Conservation (phyloP, 345 rosid species). For the Eucalyptus dawsonii region DNA sequence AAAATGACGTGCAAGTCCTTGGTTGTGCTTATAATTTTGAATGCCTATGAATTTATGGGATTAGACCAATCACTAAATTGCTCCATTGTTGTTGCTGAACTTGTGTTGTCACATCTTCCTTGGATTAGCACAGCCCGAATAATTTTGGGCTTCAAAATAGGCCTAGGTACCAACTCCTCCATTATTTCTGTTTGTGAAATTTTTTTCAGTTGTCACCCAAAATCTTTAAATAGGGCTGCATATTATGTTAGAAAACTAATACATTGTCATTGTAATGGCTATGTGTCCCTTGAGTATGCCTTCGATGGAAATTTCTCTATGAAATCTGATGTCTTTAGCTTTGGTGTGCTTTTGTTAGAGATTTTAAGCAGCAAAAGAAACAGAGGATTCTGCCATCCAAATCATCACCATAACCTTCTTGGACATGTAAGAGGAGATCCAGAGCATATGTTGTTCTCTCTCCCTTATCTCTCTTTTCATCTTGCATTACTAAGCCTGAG, state of each 20-base stretch:
- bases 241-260: too few relatives aligned
- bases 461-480: neutral
- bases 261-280: neutral
- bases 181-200: too few relatives aligned
- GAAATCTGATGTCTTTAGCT: slow-evolving; percentile 33
- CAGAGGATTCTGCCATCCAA: slow-evolving; percentile 20
- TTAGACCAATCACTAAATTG: too few relatives aligned
- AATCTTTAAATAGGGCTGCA: neutral
- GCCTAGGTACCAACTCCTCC: too few relatives aligned
- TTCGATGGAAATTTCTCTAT: slow-evolving; percentile 25
- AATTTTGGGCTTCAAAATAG: too few relatives aligned
- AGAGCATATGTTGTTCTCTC: neutral
- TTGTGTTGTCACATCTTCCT: too few relatives aligned
- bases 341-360: slow-evolving; percentile 32
- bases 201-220: too few relatives aligned
- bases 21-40: too few relatives aligned
- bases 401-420: slow-evolving; percentile 3
- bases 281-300: slow-evolving; percentile 5
- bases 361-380: slow-evolving; percentile 33
- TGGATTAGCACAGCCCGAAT: too few relatives aligned
- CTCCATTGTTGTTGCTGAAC: too few relatives aligned
- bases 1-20: too few relatives aligned
- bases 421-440: neutral
- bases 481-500: neutral
- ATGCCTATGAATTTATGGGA: too few relatives aligned